Base-by-base conservation (phyloP, 2,329 filamentous ascomycete species). In the Monosporascus sp. region DNA sequence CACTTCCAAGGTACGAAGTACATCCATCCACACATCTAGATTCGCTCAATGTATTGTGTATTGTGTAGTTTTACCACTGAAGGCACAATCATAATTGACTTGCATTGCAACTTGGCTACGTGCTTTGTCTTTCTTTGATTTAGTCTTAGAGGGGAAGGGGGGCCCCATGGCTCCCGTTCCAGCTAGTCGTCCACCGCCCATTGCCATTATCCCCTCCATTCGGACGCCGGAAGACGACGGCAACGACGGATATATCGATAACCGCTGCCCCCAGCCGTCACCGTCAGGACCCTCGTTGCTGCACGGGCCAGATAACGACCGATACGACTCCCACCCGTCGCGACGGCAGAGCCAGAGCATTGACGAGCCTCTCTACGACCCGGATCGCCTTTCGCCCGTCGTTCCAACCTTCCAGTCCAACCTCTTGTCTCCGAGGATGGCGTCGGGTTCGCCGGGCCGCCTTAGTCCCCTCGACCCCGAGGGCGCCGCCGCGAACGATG, bases 301-400 rank as follows among this genome's bases (percentile, higher is more conserved):
- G 46, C 59, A 58, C 56, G 48, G 56, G 22, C 58, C 61, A 18
- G 55, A 49, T 50, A 31, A 49, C 31, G 48, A 46, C 43, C 50
- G 44, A 31, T 51, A 24, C 22, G 31, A 14, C 17, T 24, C 31
- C 7, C 22, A n/a, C 35, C n/a, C 54, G 51, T 7, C 48, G 46
- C 55, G 37, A 22, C n/a, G 28, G 50, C 51, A 46, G 24, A 24
- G 41, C 40, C 20, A 20, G 22, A 40, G 46, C 20, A n/a, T 43
- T 7, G 51, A 51, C 24, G 58, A 60, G 54, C 53, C 59, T 18
- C 65, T 63, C 52, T 66, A 67, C 61, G 66, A 68, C 45, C 55
- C 65, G 48, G 64, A 64, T 52, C 65, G 65, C 51, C 60, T 68
- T 24, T 67, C 65, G n/a, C 66, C 66, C 14, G 60, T 63, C 28